These are phyloP conservation scores for Dictyostelium capitatum DNA, from an alignment of 78 protist species.

Conservation along the genomic window DNA sequence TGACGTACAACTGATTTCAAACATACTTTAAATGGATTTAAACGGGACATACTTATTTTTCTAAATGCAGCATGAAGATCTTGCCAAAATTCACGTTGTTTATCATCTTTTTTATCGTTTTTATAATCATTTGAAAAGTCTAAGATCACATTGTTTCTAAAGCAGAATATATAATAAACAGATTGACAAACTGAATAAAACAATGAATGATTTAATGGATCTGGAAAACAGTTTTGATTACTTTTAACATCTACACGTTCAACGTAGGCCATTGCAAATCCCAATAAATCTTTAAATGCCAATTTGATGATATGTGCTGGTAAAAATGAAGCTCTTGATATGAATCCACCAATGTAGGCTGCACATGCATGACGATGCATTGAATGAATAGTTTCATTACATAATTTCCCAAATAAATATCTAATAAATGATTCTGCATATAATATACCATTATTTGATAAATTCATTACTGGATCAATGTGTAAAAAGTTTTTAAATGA, in stretches of 20 bases:
- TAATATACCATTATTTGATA: not conserved
- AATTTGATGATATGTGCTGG: conserved; percentile 25
- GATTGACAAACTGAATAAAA: conserved; percentile 72
- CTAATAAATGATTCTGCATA: conserved; percentile 64
- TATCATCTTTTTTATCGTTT: conserved; percentile 24
- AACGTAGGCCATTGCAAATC: conserved; percentile 46
- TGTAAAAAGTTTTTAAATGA: conserved; percentile 24
- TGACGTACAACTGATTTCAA: conserved; percentile 66
- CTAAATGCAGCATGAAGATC: conserved; percentile 70
- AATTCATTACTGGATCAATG: conserved; percentile 20
- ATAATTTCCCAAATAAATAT: conserved; percentile 59
- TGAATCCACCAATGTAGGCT: conserved; percentile 63
- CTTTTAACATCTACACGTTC: conserved; percentile 41
- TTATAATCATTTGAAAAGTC: conserved; percentile 36
- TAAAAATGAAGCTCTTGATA: conserved; percentile 51
- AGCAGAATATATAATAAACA: conserved; percentile 67
- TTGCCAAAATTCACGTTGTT: conserved; percentile 65
- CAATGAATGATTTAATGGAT: conserved; percentile 56
- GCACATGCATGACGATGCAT: conserved; percentile 67
- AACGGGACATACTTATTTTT: conserved; percentile 42
- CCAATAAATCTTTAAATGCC: conserved; percentile 41
- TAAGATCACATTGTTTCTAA: conserved; percentile 34
- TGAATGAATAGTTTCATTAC: conserved; percentile 32
- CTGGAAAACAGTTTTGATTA: not conserved
- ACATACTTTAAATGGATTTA: conserved; percentile 69